Evolutionary conservation across 352 stramenopile species (phyloP).

Genomic region (Pythium rhizo-oryzae): DNA sequence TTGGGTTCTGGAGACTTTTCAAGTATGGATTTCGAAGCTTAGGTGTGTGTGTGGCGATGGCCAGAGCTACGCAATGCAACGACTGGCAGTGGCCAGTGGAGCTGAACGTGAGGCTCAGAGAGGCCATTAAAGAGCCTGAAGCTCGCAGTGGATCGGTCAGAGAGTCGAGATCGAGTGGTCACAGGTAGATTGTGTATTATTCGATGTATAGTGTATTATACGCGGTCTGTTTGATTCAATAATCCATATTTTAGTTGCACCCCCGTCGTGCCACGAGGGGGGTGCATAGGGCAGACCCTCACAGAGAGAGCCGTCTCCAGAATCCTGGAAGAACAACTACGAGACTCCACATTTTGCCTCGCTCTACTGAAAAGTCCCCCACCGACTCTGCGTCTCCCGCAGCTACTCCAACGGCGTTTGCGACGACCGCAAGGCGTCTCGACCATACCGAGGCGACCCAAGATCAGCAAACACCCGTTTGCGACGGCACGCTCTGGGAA

Average conservation of each 20-base stretch:
- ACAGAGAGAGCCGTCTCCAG: too few species aligned
- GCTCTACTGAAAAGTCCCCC: too few species aligned
- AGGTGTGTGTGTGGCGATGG: neutral
- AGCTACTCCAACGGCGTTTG: too few species aligned
- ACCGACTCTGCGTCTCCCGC: too few species aligned
- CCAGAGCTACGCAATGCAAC: neutral
- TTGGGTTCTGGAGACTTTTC: neutral
- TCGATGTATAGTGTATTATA: constrained; percentile 1
- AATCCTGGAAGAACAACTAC: too few species aligned
- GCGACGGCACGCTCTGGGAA: too few species aligned
- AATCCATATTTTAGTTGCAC: neutral
- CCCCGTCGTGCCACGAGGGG: too few species aligned
- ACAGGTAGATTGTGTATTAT: neutral
- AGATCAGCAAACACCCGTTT: too few species aligned
- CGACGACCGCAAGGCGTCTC: too few species aligned
- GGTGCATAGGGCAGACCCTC: too few species aligned
- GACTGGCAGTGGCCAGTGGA: neutral
- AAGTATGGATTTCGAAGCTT: neutral
- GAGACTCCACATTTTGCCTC: too few species aligned
- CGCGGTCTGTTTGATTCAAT: neutral
- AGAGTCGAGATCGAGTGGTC: neutral
- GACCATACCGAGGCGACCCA: too few species aligned
- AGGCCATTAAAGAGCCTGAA: neutral
- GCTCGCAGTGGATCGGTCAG: neutral
- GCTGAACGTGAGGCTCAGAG: neutral